Percentiles rank a stretch among this genome's conserved stretches.
These are phyloP conservation scores for Phytophthora constricta DNA, from an alignment of 352 stramenopile species.

Conservation along the genomic window DNA sequence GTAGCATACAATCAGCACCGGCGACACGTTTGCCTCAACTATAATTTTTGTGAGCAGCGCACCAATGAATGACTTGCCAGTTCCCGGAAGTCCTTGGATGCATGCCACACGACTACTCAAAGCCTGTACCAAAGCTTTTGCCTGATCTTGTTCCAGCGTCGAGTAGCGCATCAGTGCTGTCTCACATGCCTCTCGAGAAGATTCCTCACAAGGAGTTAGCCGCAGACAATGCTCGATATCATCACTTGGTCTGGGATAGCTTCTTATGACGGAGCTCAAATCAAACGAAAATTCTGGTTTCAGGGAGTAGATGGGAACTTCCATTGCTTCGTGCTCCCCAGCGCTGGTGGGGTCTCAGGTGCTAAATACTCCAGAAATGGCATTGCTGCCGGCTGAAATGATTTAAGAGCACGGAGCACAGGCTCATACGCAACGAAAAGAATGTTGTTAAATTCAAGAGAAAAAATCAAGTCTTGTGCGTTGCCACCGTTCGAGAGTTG, in stretches of 20 bases:
- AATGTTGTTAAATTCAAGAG: conserved; percentile 61
- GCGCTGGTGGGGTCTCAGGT: conserved; percentile 14
- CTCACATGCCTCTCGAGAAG: conserved; percentile 30
- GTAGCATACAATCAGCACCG: conserved; percentile 89
- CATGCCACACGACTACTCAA: conserved; percentile 75
- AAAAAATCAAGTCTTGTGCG: conserved; percentile 23
- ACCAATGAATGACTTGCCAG: conserved; percentile 88
- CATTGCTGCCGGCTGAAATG: conserved; percentile 26
- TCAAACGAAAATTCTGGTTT: conserved; percentile 38
- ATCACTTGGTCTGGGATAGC: conserved; percentile 10
- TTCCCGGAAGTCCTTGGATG: conserved; percentile 84
- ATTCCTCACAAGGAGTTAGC: conserved; percentile 21
- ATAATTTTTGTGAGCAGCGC: conserved; percentile 77
- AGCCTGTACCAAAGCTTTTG: conserved; percentile 68
- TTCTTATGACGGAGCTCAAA: conserved; percentile 31
- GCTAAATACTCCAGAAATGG: conserved; percentile 52
- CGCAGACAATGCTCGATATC: conserved; percentile 7
- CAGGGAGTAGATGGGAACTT: conserved; percentile 40
- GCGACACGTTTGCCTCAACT: conserved; percentile 43
- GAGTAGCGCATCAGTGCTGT: conserved; percentile 32
- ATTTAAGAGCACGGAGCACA: conserved; percentile 52
- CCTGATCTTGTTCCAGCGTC: conserved; percentile 61
- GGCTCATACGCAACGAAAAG: conserved; percentile 61
- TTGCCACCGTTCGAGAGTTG: conserved; percentile 30
- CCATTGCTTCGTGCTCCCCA: conserved; percentile 26